Evolutionary conservation across 2,329 filamentous ascomycete species (phyloP), one percentile per base, ranked within the genome.

Genomic region (Colletotrichum sp.): DNA sequence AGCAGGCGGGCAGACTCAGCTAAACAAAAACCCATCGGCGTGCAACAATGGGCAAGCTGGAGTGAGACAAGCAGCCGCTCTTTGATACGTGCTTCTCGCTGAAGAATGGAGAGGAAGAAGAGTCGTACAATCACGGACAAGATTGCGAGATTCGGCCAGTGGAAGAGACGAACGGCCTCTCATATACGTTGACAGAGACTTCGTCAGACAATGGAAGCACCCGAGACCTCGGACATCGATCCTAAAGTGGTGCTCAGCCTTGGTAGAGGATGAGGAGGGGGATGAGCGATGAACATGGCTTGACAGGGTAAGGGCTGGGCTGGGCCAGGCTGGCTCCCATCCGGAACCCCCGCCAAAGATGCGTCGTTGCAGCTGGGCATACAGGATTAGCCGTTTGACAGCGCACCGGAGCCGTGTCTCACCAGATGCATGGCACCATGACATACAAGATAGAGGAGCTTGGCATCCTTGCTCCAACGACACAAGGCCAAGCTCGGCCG

Each of bases 381-480:
- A 52, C 59, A 69, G 34, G 32, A 61, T 49, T 65, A 64, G 73
- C 49, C 27, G 34, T 76, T 63, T 73, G 59, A 69, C 64, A 69
- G 73, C 73, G 34, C 69, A 76, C 65, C 44, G 29, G 66, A 65
- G 70, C 61, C 49, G 69, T 76, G 70, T 64, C 59, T 69, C 70
- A 69, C 49, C 64, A 64, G 44, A 22, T 64, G 49, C 64, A 69
- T 73, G 64, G 44, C 44, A 69, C 70, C 57, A 73, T 44, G 63
- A 22, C 39, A 68, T 39, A 62, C 57, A 12, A 55, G 73, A 65
- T 69, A 36, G 57, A 63, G 57, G 55, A 36, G 62, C 73, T 72
- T 55, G n/a, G 25, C 62, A 66, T 61, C 36, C 32, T 62, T 61
- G 25, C 34, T 36, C 62, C 36, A 59, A 59, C 44, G 63, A 68